Evolutionary conservation across 2,329 filamentous ascomycete genomes (phyloP).

Genomic region (Tolypocladium pustulatum): DNA sequence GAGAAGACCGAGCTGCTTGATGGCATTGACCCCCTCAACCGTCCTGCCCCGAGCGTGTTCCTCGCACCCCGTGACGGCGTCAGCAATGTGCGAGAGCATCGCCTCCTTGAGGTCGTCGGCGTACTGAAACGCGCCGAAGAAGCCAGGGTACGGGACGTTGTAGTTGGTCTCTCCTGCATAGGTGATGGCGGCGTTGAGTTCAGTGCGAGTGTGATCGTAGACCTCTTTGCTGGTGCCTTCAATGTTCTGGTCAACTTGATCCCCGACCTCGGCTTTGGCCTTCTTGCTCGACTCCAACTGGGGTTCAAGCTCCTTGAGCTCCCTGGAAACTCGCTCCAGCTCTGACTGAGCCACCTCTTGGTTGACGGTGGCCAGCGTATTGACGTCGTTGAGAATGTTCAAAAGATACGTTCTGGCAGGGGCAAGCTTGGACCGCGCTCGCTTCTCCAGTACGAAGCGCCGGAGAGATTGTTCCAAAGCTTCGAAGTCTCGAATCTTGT

Average conservation of each 20-base stretch:
- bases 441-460: constrained; percentile 91
- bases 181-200: constrained; percentile 64
- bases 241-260: constrained; percentile 70
- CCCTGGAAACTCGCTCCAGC: constrained; percentile 68
- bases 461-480: constrained; percentile 79
- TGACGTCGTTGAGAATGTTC: constrained; percentile 83
- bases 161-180: constrained; percentile 68
- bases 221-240: constrained; percentile 79
- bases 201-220: constrained; percentile 71
- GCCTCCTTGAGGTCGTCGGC: constrained; percentile 87
- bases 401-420: constrained; percentile 91
- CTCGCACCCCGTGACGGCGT: constrained; percentile 70
- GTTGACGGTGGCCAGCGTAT: constrained; percentile 77
- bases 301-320: constrained; percentile 75
- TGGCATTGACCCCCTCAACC: constrained; percentile 69
- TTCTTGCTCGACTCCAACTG: constrained; percentile 75
- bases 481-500: constrained; percentile 84
- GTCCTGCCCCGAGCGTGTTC: constrained; percentile 73
- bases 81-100: constrained; percentile 80
- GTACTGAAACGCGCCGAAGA: constrained; percentile 79
- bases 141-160: constrained; percentile 75
- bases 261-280: constrained; percentile 67
- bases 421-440: constrained; percentile 87
- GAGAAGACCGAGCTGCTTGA: constrained; percentile 78
- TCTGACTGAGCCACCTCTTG: constrained; percentile 77